Evolutionary conservation across 2,329 filamentous ascomycete genomes (phyloP), one percentile per base, ranked within the genome.

Genomic region (Penicillium sp.): DNA sequence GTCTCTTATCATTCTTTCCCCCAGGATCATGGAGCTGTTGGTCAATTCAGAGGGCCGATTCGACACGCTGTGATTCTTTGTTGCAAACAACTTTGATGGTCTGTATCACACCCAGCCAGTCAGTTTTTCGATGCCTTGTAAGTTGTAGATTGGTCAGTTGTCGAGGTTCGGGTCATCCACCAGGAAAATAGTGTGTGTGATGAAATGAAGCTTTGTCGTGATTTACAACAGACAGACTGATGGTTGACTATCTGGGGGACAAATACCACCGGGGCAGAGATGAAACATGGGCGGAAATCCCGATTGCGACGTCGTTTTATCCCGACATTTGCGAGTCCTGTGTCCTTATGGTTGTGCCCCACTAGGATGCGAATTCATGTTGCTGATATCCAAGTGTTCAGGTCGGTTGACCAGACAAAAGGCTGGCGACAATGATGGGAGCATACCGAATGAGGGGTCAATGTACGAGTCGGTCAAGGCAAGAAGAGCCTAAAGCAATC

Each of bases 201-300:
- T 50, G 46, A 23, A 31, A 39, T 25, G 40, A 41, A 43, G 8
- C 7, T 21, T 45, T 41, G 54, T 41, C 36, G 34, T 15, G 16
- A 45, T 65, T 62, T 62, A 64, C 64, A 60, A 45, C 59, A 60
- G 50, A 57, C 53, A 54, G 51, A 60, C 50, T 50, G 39, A 29
- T 25, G 13, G n/a, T n/a, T 53, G 46, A 52, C 43, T 47, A 60
- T 58, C 53, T 29, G 45, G 43, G 31, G 36, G 38, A 33, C 38
- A 58, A 33, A 49, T 55, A 50, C 58, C 53, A 55, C 44, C 41
- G 45, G 27, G 19, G 47, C 15, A 45, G 50, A 36, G 7, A 57
- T 47, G 55, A 49, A 61, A 33, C 25, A 34, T 16, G 41, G 19
- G 33, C 48, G 25, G 34, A 40, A 31, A 34, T 23, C n/a, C 34